Percentiles rank a stretch among this genome's conserved stretches.
Evolutionary conservation across 768 basidiomycete genomes (phyloP).

Genomic region (Termitomyces sp.): DNA sequence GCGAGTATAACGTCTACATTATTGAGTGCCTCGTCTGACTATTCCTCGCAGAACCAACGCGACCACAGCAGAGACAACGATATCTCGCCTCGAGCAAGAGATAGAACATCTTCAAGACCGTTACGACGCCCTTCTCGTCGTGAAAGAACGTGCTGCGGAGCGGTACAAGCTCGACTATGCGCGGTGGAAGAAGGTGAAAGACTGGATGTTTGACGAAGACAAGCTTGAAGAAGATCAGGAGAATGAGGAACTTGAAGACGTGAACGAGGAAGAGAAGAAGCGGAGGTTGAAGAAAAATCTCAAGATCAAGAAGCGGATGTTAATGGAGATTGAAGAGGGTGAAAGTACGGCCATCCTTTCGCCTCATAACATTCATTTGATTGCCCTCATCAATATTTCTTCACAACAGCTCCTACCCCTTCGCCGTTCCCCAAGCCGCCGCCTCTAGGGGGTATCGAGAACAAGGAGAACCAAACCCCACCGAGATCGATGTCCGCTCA

Average conservation of each 20-base stretch:
- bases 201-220: slow-evolving; percentile 34
- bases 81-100: slow-evolving; percentile 17
- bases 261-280: slow-evolving; percentile 23
- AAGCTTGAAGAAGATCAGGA: slow-evolving; percentile 12
- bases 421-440: slow-evolving; percentile 10
- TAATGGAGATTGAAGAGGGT: slow-evolving; percentile 16
- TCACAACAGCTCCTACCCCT: neutral
- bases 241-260: slow-evolving; percentile 9
- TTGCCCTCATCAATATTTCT: neutral
- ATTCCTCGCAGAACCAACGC: neutral
- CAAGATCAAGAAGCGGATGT: slow-evolving; percentile 17
- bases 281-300: slow-evolving; percentile 15
- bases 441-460: slow-evolving; percentile 16
- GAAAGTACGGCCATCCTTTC: neutral
- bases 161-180: slow-evolving; percentile 49
- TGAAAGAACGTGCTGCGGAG: slow-evolving; percentile 37
- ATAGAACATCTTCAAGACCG: slow-evolving; percentile 29
- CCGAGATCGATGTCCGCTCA: neutral
- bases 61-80: neutral
- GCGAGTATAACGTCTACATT: slow-evolving; percentile 2
- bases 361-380: neutral
- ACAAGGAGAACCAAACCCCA: slow-evolving; percentile 23
- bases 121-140: slow-evolving; percentile 39
- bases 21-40: neutral
- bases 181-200: slow-evolving; percentile 42